Evolutionary conservation across 352 stramenopile genomes (phyloP), one percentile per base, ranked within the genome.

Genomic region (Phytophthora pistaciae): DNA sequence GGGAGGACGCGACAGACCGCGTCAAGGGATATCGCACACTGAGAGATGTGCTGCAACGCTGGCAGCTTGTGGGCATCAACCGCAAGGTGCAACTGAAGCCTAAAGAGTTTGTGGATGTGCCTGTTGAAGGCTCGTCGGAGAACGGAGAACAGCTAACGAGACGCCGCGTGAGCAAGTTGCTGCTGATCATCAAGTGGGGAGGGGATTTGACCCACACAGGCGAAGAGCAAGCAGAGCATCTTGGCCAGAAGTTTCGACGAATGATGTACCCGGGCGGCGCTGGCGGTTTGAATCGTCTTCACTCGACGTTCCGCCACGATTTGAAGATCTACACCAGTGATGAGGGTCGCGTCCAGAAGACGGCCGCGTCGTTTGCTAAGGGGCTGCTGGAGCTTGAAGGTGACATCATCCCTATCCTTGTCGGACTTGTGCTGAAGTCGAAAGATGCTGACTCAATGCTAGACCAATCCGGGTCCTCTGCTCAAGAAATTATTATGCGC

Each of bases 101-200:
- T 0, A 91, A 94, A 59, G 86, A 92, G 29, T 87, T 82, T 55
- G 69, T 72, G 14, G 72, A 67, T 20, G 66, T 79, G 1, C 56
- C 66, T 59, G 16, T 62, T 38, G 66, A 77, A 71, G 60, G 55
- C 21, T 74, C 55, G 25, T 33, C 60, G 11, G 75, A 80, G n/a
- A 67, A 84, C n/a, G 69, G 65, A 44, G 60, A 74, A 13, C 75
- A 88, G 48, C 49, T 53, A 2, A 64, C 54, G 29, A 66, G 13
- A 54, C 66, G 67, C 25, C 72, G 75, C 8, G 85, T 90, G 18
- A 87, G 87, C 16, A 94, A 99, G 83, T 82, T 99, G 21, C 81
- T 99, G 62, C 84, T 99, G n/a, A 99, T 99, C 71, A 87, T 99
- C 21, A 99, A 99, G 84, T 99, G 98, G 98, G 98, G 98, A 56